Evolutionary conservation across 352 stramenopile genomes (phyloP).

Genomic region (Blastocystis hominis): DNA sequence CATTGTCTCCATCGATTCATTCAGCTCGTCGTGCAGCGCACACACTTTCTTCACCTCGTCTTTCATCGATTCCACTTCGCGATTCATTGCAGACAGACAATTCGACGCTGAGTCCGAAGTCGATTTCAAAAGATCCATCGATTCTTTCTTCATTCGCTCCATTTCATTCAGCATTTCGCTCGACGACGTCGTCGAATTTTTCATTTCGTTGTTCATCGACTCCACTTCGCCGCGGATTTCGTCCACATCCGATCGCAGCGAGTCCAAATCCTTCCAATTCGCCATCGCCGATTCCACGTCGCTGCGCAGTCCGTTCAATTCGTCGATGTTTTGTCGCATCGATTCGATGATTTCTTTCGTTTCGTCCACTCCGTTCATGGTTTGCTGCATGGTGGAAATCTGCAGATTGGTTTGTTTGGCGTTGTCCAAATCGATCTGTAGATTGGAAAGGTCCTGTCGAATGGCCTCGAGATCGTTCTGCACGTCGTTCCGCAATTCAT

Average conservation of each 20-base stretch:
- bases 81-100: neutral
- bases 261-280: no score
- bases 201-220: neutral
- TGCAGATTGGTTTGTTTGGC: neutral
- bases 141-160: neutral
- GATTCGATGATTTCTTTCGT: neutral
- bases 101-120: neutral
- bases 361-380: neutral
- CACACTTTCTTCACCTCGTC: neutral
- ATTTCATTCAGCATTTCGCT: neutral
- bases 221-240: neutral
- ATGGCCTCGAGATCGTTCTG: neutral
- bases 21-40: neutral
- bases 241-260: no score
- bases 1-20: no score
- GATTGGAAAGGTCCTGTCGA: neutral
- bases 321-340: neutral
- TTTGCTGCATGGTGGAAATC: no score
- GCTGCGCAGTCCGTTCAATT: neutral
- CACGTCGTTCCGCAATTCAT: neutral
- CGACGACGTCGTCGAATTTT: neutral
- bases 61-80: neutral
- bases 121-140: neutral
- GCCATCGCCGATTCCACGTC: neutral
- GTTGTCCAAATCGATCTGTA: neutral